Conservation (phyloP, 1,284 basidiomycete genomes). For the Microstroma glucosiphilum region DNA sequence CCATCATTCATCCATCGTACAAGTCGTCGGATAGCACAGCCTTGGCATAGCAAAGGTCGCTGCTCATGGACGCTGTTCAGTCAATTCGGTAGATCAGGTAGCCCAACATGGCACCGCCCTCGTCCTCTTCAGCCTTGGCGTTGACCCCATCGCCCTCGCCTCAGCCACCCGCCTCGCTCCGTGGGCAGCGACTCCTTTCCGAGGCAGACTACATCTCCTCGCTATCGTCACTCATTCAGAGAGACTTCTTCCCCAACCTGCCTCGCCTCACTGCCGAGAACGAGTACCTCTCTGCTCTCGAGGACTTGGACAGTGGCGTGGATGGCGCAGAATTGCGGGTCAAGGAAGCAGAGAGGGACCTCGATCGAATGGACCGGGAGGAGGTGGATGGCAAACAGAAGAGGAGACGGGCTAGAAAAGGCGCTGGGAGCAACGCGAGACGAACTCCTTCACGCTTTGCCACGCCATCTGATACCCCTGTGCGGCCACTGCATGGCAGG, state of each 20-base stretch:
- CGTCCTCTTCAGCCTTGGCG: neutral
- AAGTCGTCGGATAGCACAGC: too few relatives aligned
- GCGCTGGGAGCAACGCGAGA: neutral
- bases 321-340: neutral
- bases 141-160: neutral
- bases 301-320: neutral
- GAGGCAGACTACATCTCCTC: slow-evolving; percentile 92
- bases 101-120: neutral
- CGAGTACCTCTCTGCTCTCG: slow-evolving; percentile 30
- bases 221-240: slow-evolving; percentile 85
- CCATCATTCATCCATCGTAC: too few relatives aligned
- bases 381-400: neutral
- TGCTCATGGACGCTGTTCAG: too few relatives aligned
- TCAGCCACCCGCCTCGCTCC: neutral
- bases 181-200: slow-evolving; percentile 40
- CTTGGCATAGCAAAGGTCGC: too few relatives aligned
- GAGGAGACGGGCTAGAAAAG: neutral
- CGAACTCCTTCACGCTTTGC: neutral
- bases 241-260: slow-evolving; percentile 81
- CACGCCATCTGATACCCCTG: slow-evolving; percentile 7
- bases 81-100: too few relatives aligned
- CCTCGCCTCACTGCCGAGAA: slow-evolving; percentile 40
- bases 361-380: neutral
- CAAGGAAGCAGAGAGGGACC: neutral
- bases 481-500: neutral